Evolutionary conservation across 257 asterid species (phyloP).

Genomic region (Solanum piurae): DNA sequence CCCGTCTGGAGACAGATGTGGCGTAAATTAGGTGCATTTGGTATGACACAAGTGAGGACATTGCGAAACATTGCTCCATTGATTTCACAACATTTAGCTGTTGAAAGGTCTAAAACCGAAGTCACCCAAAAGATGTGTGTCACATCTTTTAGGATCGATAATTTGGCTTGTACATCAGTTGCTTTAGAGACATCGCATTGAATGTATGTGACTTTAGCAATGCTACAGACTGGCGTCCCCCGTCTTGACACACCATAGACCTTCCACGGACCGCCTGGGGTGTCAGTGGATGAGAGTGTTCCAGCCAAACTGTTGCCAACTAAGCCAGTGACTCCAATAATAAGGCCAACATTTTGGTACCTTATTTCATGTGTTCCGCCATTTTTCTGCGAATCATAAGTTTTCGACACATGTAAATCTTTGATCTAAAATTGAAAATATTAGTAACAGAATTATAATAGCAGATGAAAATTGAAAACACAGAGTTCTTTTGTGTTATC

Average conservation of each 20-base stretch:
- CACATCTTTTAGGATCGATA: conserved; percentile 49
- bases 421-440: not conserved
- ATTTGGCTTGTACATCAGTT: conserved; percentile 38
- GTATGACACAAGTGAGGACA: conserved; percentile 42
- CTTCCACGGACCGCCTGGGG: conserved; percentile 99
- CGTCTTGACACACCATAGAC: conserved; percentile 90
- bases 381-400: conserved; percentile 32
- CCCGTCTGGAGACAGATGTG: conserved; percentile 82
- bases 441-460: not conserved
- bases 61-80: conserved; percentile 68
- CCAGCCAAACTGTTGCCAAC: conserved; percentile 92
- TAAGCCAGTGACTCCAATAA: conserved; percentile 78
- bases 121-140: conserved; percentile 78
- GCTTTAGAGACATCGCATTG: conserved; percentile 56
- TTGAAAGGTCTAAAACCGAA: conserved; percentile 47
- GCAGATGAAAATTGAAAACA: not conserved
- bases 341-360: conserved; percentile 65
- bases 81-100: conserved; percentile 49
- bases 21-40: conserved; percentile 54
- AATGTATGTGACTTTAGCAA: conserved; percentile 54
- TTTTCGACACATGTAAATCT: not conserved
- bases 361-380: conserved; percentile 34
- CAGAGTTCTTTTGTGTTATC: not conserved
- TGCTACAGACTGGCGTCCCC: conserved; percentile 56
- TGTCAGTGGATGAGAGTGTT: conserved; percentile 82